Base-by-base conservation (phyloP, 1,284 basidiomycete genomes). In the Termitomyces sp. region DNA sequence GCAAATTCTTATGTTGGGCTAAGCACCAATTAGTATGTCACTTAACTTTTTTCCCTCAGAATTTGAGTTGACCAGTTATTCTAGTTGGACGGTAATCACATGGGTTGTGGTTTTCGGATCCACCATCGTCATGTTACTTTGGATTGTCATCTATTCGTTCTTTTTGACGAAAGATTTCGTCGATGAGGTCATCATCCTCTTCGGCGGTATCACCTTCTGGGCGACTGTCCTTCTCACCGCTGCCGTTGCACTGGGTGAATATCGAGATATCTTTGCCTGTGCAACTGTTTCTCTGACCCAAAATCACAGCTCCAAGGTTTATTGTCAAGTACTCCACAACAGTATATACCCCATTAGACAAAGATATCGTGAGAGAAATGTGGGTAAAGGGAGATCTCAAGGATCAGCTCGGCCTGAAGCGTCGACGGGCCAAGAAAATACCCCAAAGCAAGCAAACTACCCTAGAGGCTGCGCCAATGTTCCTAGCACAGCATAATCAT, bases 1-100 rank as follows among this genome's bases (percentile, higher is more conserved):
- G 94, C 93, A 4, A 97, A 97, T 66, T 74, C 81, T 40, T 95
- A 87, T 64, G 91, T 97, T 55, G 93, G 91, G 14, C 70, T 96
- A 61, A 94, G 91, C 68, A 94, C 86, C 18, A 75, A 86, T 55
- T 96, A 96, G 88, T 91, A 57, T 69, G 88, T 80, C 10, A 8
- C 14, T 44, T 39, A 24, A 24, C n/a, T 26, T 16, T 7, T 43
- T n/a, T 9, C 30, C 37, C 24, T 28, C 1, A 26, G 18, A 3
- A 37, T 18, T 7, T 21, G 31, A 43, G 28, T 35, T 54, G 35
- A 57, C 38, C 45, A 52, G 37, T 11, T 16, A 11, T 40, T 54
- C 9, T 60, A 91, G 89, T 64, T 96, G 93, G 93, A 95, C 92
- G 1, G 73, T 84, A 55, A 87, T 96, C 59, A 91, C 91, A 4